These are phyloP conservation scores for Ceratobasidium sp. DNA, from an alignment of 1,284 basidiomycete genomes.

Conservation along the genomic window DNA sequence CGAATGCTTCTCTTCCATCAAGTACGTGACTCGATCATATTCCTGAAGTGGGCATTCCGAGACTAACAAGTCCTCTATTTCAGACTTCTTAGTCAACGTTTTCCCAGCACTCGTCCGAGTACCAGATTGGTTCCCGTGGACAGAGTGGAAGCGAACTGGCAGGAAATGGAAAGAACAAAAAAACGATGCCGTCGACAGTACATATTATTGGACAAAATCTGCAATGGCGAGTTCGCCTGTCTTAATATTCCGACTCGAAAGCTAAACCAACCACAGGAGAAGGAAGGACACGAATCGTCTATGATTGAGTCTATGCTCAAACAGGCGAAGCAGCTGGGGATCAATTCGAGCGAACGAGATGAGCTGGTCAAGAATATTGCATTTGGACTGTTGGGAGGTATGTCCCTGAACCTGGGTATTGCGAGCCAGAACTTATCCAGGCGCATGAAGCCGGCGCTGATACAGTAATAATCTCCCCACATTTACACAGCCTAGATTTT, in stretches of 20 bases:
- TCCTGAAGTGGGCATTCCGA: not conserved
- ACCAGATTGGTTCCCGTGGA: slow-evolving; percentile 45
- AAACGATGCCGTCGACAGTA: slow-evolving; percentile 2
- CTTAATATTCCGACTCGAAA: not conserved
- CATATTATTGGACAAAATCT: slow-evolving; percentile 28
- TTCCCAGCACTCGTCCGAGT: slow-evolving; percentile 24
- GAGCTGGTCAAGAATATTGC: not conserved
- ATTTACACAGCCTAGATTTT: not conserved
- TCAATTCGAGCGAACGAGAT: not conserved
- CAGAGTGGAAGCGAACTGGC: slow-evolving; percentile 23
- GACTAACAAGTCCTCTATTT: not conserved
- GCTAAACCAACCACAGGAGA: not conserved
- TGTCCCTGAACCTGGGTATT: not conserved
- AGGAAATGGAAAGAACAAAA: slow-evolving; percentile 38
- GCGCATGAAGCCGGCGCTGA: not conserved
- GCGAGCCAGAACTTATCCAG: not conserved
- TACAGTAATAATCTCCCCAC: not conserved
- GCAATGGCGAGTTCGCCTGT: not conserved
- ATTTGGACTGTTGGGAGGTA: slow-evolving; percentile 10
- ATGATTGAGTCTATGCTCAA: slow-evolving; percentile 5
- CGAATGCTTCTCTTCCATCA: slow-evolving; percentile 10
- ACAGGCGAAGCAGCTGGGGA: slow-evolving; percentile 2
- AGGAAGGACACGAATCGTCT: not conserved
- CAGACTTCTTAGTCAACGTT: slow-evolving; percentile 42
- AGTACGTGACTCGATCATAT: not conserved